A percentile compares a stretch with the other conserved stretches of the same genome.
phyloP scores from a whole-genome alignment of 2,329 filamentous ascomycete genomes.

The Calycina herbarum region DNA sequence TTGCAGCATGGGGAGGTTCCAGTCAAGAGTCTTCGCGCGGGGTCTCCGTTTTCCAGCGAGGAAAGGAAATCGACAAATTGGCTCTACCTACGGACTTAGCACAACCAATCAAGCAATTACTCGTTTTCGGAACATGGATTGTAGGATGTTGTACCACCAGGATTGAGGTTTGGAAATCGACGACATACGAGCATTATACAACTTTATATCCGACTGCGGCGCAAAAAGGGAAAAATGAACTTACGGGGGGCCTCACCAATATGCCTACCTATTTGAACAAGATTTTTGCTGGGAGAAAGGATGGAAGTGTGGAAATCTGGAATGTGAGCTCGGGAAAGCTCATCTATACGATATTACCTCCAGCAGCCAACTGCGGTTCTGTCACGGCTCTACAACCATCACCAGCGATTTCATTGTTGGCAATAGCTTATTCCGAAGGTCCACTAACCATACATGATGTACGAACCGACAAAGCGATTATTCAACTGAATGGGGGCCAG shows the following conservation, averaged over 20 bases:
- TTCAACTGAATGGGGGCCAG: slow-evolving; percentile 67
- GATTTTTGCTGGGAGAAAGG: slow-evolving; percentile 81
- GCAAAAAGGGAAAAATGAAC: slow-evolving; percentile 60
- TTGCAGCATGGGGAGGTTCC: slow-evolving; percentile 82
- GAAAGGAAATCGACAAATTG: slow-evolving; percentile 78
- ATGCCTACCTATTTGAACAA: slow-evolving; percentile 98
- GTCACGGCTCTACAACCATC: slow-evolving; percentile 87
- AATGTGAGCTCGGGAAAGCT: slow-evolving; percentile 91
- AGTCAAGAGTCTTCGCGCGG: slow-evolving; percentile 58
- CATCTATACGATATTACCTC: slow-evolving; percentile 84
- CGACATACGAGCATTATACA: slow-evolving; percentile 85
- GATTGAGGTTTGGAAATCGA: slow-evolving; percentile 87
- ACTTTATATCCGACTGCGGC: slow-evolving; percentile 64
- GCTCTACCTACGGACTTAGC: slow-evolving; percentile 63
- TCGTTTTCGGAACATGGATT: slow-evolving; percentile 90
- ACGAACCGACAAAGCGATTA: slow-evolving; percentile 69
- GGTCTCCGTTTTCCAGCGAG: slow-evolving; percentile 89
- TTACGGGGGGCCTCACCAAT: slow-evolving; percentile 77
- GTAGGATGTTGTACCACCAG: slow-evolving; percentile 73
- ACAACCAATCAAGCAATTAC: slow-evolving; percentile 73
- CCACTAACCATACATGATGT: slow-evolving; percentile 80
- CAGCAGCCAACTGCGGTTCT: slow-evolving; percentile 68
- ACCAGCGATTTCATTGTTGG: slow-evolving; percentile 80
- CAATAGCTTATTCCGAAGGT: slow-evolving; percentile 82
- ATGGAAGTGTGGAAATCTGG: slow-evolving; percentile 95